Base-by-base conservation (phyloP, 2,329 filamentous ascomycete species). In the Epichloe hybrida region DNA sequence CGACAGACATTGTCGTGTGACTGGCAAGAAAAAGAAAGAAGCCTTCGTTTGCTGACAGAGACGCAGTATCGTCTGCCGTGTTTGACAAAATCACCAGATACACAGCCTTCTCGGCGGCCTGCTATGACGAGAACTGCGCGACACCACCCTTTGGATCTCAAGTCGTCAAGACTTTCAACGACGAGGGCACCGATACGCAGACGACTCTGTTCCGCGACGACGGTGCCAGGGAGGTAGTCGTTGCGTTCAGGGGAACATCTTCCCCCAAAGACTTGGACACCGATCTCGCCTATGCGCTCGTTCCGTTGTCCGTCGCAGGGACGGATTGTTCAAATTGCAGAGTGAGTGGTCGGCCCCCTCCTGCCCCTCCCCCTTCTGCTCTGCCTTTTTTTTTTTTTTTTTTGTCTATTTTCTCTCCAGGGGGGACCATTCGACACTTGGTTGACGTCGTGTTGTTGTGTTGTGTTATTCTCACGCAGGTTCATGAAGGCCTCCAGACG, bases 121-220 rank as follows among this genome's bases (percentile, higher is more conserved):
- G 34, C 4, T 50, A 50, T 36, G 41, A 21, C 3, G 20, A 46
- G 31, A 40, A 50, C 34, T 50, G 49, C 42, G 20, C 31, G 12
- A 34, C 6, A n/a, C 49, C 49, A 9, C 49, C 49, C 8, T 46
- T 40, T 17, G 35, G 36, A 17, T 40, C 49, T 4, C 27, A 20
- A 9, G 46, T 50, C 23, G 42, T 50, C 20, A 46, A 50, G 15
- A 50, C 42, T 11, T 50, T 50, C 21, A 23, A 46, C 23, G 35
- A 46, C n/a, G 36, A n/a, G 4, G 35, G 9, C 11, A 39, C 35
- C 9, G 42, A 46, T 20, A 20, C 49, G 4, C 49, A 50, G 21
- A 42, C 49, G 35, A 50, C 49, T n/a, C n/a, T 50, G 42, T 50
- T 46, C 42, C 49, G 42, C 36, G 49, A 50, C 21, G 23, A 46